Base-by-base conservation (phyloP, 176 grass and related monocot genomes). In the Bolboschoenus planiculmis region DNA sequence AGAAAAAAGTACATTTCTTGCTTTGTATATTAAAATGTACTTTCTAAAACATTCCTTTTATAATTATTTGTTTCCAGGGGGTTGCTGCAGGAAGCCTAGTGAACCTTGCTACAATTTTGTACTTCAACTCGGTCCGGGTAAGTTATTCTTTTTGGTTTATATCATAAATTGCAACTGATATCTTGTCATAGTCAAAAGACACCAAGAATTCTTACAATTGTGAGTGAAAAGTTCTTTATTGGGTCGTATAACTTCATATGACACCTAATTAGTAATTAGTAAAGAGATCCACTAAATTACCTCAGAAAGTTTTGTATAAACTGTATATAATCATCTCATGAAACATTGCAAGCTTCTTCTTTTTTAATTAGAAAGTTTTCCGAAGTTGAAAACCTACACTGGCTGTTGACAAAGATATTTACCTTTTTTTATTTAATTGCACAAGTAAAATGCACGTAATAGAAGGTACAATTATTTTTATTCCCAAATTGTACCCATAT, bases 121-220 rank as follows among this genome's bases (percentile, higher is more conserved):
- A 99, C 80, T 79, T 99, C 86, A 99, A 93, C 90, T 93, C 92
- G 0, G 81, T 99, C 53, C 84, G 91, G 54, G 96, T 99, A 87
- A 98, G 84, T 82, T 66, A 68, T 55, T 34, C 29, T 31, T 82
- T 1, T 7, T 48, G 33, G 33, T 75, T 75, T 50, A 1, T 75
- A 8, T 29, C 4, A 5, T 0, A 2, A 74, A 48, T 74, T 16
- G 21, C 23, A 29, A 6, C 42, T 48, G 8, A 72, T 73, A 27
- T 27, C 9, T 74, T 44, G 4, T 47, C 8, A 0, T 74, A 47
- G 1, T 74, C 1, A 14, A 74, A 74, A 29, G 11, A 39, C 42
- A 48, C 10, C 35, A 70, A 70, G 8, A 15, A 70, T 37, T 36
- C 15, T 37, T 31, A 65, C 6, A 65, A 65, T 34, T 34, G 61